Percentiles rank a stretch among this genome's conserved stretches.
phyloP scores from a whole-genome alignment of 78 protist genomes.

The Polysphondylium violaceum region DNA sequence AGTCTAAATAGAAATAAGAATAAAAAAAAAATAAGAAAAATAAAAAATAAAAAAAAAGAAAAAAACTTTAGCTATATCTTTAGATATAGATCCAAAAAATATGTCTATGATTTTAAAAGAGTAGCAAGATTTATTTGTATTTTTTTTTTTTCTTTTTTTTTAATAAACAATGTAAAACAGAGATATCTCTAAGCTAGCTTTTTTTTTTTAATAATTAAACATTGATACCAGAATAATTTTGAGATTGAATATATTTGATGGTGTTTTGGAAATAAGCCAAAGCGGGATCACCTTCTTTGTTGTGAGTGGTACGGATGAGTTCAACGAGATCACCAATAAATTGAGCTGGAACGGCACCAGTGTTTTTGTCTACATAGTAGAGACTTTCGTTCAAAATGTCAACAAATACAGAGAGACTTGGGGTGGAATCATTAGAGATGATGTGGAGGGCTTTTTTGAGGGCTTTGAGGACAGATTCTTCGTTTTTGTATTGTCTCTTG shows the following conservation, averaged over 20 bases:
- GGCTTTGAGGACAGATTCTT: constrained; percentile 67
- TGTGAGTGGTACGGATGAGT: constrained; percentile 70
- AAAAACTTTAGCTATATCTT: too few species aligned
- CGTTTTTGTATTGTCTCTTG: constrained; percentile 56
- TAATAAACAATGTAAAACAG: neutral
- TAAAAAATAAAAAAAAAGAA: too few species aligned
- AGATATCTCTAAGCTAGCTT: too few species aligned
- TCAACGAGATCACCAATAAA: constrained; percentile 67
- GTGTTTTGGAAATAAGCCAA: constrained; percentile 66
- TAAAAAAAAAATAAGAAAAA: too few species aligned
- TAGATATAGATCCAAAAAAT: too few species aligned
- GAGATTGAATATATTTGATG: constrained; percentile 49
- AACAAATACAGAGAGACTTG: constrained; percentile 85
- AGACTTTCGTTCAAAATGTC: constrained; percentile 92
- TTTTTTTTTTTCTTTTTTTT: constrained; percentile 6
- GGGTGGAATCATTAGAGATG: constrained; percentile 47
- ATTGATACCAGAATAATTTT: constrained; percentile 31
- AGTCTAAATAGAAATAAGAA: too few species aligned
- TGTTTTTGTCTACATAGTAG: constrained; percentile 85
- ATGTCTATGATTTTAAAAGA: too few species aligned
- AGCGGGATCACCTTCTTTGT: constrained; percentile 70
- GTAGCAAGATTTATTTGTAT: too few species aligned
- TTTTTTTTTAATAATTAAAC: neutral
- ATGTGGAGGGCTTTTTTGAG: constrained; percentile 52
- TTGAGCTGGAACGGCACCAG: constrained; percentile 71